A percentile compares a stretch with the other conserved stretches of the same genome.
Evolutionary conservation across 345 rosid genomes (phyloP).

Genomic region (Pugionium cornutum): DNA sequence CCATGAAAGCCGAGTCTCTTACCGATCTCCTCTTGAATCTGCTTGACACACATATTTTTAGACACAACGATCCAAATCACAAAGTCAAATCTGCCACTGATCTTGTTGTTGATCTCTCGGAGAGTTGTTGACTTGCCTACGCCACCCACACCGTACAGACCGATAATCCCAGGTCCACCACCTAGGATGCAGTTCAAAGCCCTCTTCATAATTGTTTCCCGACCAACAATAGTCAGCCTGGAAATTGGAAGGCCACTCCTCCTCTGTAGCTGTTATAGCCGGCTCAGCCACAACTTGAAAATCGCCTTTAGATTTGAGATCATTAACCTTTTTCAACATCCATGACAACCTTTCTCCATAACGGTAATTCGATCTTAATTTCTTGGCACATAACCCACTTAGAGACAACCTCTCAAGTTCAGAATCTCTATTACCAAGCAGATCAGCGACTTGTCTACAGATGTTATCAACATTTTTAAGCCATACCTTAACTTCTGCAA

Average conservation of each 20-base stretch:
- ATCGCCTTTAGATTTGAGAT: background rate
- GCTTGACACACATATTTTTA: background rate
- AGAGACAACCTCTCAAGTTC: slow-evolving; percentile 21
- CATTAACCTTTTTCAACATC: slow-evolving; percentile 6
- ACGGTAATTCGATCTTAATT: background rate
- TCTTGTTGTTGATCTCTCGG: slow-evolving; percentile 27
- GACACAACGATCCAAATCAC: slow-evolving; percentile 34
- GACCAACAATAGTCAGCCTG: slow-evolving; percentile 5
- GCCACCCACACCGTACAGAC: slow-evolving; percentile 35
- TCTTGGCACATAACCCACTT: background rate
- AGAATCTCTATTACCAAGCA: background rate
- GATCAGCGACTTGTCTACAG: background rate
- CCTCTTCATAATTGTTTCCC: background rate
- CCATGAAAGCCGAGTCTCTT: background rate
- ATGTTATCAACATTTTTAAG: slow-evolving; percentile 6
- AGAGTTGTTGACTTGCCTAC: slow-evolving; percentile 43
- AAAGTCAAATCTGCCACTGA: background rate
- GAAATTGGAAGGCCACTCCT: background rate
- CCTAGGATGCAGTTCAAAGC: slow-evolving; percentile 22
- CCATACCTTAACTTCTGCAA: slow-evolving; percentile 15
- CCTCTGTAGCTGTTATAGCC: background rate
- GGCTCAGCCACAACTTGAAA: slow-evolving; percentile 22
- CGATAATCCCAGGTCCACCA: slow-evolving; percentile 3
- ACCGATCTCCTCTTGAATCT: slow-evolving; percentile 30
- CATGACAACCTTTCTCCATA: slow-evolving; percentile 8